A percentile compares a stretch with the other conserved stretches of the same genome.
Evolutionary conservation across 2,329 filamentous ascomycete genomes (phyloP).

Genomic region (Aspergillus luchuensis): DNA sequence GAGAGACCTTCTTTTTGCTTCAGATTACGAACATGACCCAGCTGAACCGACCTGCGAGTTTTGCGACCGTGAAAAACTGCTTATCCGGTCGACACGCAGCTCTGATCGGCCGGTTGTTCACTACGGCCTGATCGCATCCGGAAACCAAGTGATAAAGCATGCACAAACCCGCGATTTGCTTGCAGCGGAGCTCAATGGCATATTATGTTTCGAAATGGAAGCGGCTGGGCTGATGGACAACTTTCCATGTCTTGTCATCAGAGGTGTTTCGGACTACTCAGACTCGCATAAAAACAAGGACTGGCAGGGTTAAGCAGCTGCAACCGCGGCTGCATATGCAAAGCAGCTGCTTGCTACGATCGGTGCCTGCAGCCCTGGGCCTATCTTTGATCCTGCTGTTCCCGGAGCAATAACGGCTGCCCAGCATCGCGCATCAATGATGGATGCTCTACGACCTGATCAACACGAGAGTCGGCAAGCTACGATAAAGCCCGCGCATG

Average conservation of each 20-base stretch:
- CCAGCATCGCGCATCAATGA: not conserved
- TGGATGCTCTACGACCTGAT: not conserved
- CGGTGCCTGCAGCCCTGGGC: not conserved
- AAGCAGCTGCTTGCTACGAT: slow-evolving; percentile 7
- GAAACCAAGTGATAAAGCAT: slow-evolving; percentile 19
- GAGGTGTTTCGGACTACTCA: slow-evolving; percentile 24
- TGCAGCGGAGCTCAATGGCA: not conserved
- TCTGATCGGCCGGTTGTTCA: slow-evolving; percentile 12
- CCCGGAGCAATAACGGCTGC: not conserved
- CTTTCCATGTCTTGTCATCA: slow-evolving; percentile 19
- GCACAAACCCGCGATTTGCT: not conserved
- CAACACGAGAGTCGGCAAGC: not conserved
- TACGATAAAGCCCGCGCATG: slow-evolving; percentile 40
- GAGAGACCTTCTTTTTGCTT: not conserved
- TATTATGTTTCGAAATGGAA: slow-evolving; percentile 19
- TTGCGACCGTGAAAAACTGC: not conserved
- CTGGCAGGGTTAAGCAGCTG: slow-evolving; percentile 15
- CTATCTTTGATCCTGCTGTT: not conserved
- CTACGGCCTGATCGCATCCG: slow-evolving; percentile 24
- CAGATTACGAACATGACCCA: not conserved
- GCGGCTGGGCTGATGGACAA: slow-evolving; percentile 14
- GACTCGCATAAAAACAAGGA: slow-evolving; percentile 23
- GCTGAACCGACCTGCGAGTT: not conserved
- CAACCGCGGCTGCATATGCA: slow-evolving; percentile 13
- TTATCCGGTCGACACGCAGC: not conserved